A percentile compares a stretch with the other conserved stretches of the same genome.
Evolutionary conservation across 1,284 basidiomycete species (phyloP).

Genomic region (Rhodofomes roseus): DNA sequence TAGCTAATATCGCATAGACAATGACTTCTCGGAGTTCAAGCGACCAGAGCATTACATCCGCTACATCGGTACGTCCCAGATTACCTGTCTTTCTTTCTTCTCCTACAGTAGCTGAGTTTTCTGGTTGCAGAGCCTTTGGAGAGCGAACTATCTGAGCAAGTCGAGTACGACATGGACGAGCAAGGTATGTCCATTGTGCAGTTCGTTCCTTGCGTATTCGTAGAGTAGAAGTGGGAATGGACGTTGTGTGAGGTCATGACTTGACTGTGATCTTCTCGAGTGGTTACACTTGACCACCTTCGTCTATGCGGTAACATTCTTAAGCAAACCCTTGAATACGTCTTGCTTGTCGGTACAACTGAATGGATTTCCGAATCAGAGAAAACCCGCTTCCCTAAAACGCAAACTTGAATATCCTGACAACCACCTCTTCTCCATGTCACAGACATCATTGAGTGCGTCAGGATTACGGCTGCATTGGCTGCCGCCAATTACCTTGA

Average conservation of each 20-base stretch:
- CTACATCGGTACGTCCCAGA: conserved; percentile 81
- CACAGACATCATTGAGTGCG: too few species aligned
- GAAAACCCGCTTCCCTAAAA: too few species aligned
- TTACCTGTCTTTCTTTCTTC: neutral
- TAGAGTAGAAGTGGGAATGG: neutral
- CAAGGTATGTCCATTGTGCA: conserved; percentile 59
- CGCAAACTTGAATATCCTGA: too few species aligned
- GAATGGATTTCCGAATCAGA: too few species aligned
- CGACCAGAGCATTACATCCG: conserved; percentile 87
- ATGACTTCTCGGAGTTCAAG: conserved; percentile 74
- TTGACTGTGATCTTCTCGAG: too few species aligned
- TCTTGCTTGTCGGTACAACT: too few species aligned
- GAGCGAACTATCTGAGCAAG: conserved; percentile 86
- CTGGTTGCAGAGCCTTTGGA: conserved; percentile 79
- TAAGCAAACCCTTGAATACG: too few species aligned
- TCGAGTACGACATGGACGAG: conserved; percentile 99
- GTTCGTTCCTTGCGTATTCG: neutral
- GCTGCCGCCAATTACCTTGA: too few species aligned
- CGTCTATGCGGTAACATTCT: too few species aligned
- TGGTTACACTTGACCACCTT: too few species aligned
- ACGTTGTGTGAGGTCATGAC: neutral
- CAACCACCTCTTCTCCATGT: too few species aligned
- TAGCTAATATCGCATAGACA: conserved; percentile 46
- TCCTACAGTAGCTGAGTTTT: neutral
- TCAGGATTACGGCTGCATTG: too few species aligned